Conservation (phyloP, 805 yeast species). For the Clavispora fructus region DNA sequence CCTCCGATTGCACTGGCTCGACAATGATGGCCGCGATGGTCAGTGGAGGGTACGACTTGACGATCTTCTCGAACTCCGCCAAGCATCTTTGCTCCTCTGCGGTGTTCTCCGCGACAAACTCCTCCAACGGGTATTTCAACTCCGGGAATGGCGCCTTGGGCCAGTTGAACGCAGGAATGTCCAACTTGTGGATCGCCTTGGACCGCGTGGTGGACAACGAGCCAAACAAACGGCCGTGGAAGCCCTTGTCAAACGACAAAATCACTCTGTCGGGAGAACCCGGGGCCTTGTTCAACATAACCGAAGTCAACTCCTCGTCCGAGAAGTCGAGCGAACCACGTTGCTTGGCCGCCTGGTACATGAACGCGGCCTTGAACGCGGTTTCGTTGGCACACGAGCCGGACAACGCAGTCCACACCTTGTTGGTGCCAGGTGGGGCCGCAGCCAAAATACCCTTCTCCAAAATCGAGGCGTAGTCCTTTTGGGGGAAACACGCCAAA, state of each 20-base stretch:
- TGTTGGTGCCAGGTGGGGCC: slow-evolving; percentile 57
- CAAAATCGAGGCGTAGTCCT: slow-evolving; percentile 47
- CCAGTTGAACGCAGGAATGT: slow-evolving; percentile 58
- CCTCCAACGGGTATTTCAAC: slow-evolving; percentile 37
- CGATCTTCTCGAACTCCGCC: slow-evolving; percentile 37
- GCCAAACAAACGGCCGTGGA: slow-evolving; percentile 56
- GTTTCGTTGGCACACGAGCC: slow-evolving; percentile 70
- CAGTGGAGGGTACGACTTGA: slow-evolving; percentile 28
- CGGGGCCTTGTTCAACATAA: slow-evolving; percentile 47
- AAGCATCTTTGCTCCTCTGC: slow-evolving; percentile 47
- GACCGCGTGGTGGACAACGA: slow-evolving; percentile 53
- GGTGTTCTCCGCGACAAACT: slow-evolving; percentile 34
- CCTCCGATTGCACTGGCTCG: slow-evolving; percentile 68
- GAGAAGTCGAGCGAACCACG: slow-evolving; percentile 46
- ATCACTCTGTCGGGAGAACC: slow-evolving; percentile 51
- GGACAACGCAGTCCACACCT: slow-evolving; percentile 61
- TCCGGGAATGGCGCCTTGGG: slow-evolving; percentile 47
- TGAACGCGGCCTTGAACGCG: slow-evolving; percentile 67
- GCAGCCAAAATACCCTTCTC: slow-evolving; percentile 50
- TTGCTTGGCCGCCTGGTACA: slow-evolving; percentile 52
- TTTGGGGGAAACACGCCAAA: slow-evolving; percentile 55
- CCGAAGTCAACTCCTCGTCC: slow-evolving; percentile 40
- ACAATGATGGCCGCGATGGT: slow-evolving; percentile 49
- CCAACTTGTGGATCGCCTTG: slow-evolving; percentile 53
- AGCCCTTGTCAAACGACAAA: slow-evolving; percentile 48